phyloP scores from a whole-genome alignment of 2,329 filamentous ascomycete species.

The Microsporum canis region DNA sequence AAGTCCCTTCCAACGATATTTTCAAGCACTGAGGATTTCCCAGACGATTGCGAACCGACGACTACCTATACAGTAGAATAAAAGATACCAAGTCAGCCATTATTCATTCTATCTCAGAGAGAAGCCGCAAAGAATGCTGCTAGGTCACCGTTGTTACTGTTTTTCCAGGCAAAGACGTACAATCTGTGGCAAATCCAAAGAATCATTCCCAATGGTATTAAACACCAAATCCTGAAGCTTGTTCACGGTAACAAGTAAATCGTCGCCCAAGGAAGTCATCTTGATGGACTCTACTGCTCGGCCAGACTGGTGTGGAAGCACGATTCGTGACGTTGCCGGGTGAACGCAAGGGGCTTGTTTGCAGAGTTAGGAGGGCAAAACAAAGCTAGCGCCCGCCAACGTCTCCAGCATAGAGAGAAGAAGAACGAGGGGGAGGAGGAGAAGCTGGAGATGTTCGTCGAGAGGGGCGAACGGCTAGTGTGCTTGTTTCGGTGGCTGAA shows the following conservation, averaged over 20 bases:
- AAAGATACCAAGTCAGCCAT: conserved; percentile 7
- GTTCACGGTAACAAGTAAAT: conserved; percentile 90
- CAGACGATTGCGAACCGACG: conserved; percentile 94
- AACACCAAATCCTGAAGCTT: conserved; percentile 98
- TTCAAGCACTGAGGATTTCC: conserved; percentile 96
- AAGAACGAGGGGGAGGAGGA: neutral
- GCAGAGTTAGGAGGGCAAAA: neutral
- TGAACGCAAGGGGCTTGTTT: neutral
- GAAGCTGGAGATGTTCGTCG: neutral
- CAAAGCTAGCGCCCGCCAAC: neutral
- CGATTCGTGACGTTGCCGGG: neutral
- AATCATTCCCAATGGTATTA: conserved; percentile 99
- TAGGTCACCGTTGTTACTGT: neutral
- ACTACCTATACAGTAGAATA: conserved; percentile 57
- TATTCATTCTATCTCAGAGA: neutral
- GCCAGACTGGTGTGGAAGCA: conserved; percentile 13
- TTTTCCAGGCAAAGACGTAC: conserved; percentile 45
- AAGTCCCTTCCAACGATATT: conserved; percentile 98
- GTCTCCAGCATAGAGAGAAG: neutral
- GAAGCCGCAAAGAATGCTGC: neutral
- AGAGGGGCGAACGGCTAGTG: neutral
- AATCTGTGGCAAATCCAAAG: conserved; percentile 93
- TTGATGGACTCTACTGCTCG: conserved; percentile 9
- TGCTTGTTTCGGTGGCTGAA: neutral
- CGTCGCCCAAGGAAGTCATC: conserved; percentile 96